A percentile compares a stretch with the other conserved stretches of the same genome.
Conservation (phyloP, 345 rosid species). For the Passiflora organensis region DNA sequence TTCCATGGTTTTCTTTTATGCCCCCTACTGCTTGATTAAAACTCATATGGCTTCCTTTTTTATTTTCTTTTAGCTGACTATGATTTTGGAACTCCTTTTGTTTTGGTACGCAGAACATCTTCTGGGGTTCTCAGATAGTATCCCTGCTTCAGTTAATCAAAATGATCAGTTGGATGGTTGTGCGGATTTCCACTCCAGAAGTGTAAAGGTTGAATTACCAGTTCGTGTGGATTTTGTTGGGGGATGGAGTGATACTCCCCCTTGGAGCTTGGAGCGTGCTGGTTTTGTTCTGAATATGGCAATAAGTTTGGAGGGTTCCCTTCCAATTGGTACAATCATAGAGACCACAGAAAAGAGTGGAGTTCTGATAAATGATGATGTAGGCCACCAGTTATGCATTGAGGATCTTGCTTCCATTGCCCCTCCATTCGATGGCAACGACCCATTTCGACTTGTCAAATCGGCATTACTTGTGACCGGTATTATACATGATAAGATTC, state of each 20-base stretch:
- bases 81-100: neutral
- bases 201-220: conserved; percentile 70
- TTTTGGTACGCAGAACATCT: conserved; percentile 48
- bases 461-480: conserved; percentile 84
- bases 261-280: conserved; percentile 95
- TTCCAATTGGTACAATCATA: conserved; percentile 77
- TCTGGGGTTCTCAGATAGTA: conserved; percentile 36
- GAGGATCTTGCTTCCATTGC: conserved; percentile 47
- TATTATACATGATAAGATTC: conserved; percentile 38
- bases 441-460: conserved; percentile 83
- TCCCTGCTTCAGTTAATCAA: conserved; percentile 21
- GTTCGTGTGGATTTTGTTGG: conserved; percentile 96
- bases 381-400: conserved; percentile 48
- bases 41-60: no score
- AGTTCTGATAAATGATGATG: conserved; percentile 63
- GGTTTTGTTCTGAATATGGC: conserved; percentile 96
- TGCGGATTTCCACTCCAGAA: conserved; percentile 37
- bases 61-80: no score
- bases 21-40: no score
- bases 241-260: conserved; percentile 99
- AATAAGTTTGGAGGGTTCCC: conserved; percentile 70
- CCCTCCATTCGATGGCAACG: conserved; percentile 58
- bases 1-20: no score
- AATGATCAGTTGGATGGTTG: conserved; percentile 25
- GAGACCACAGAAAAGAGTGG: conserved; percentile 60